phyloP scores from a whole-genome alignment of 129 eudicot genomes.

The Artemisia argyi region DNA sequence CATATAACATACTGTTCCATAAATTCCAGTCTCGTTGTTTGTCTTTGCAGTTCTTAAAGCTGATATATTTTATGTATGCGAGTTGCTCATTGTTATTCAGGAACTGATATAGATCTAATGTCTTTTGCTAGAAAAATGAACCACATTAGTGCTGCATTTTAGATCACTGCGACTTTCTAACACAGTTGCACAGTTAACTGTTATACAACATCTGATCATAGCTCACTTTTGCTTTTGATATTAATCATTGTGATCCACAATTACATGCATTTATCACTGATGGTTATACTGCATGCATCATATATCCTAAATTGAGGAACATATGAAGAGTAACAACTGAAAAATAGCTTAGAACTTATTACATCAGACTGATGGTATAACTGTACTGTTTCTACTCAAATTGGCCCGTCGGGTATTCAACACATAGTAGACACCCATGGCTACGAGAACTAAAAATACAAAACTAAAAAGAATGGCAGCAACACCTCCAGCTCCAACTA shows the following conservation, averaged over 20 bases:
- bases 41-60: neutral
- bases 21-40: neutral
- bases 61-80: neutral
- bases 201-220: neutral
- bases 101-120: neutral
- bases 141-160: neutral
- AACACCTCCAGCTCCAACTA: slow-evolving; percentile 55
- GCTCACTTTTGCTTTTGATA: slow-evolving; percentile 1
- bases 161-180: neutral
- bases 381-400: slow-evolving; percentile 33
- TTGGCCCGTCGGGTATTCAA: slow-evolving; percentile 44
- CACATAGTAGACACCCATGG: slow-evolving; percentile 65
- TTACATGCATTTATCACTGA: slow-evolving; percentile 20
- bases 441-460: slow-evolving; percentile 37
- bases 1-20: slow-evolving; percentile 1
- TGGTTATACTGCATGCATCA: slow-evolving; percentile 12
- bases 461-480: slow-evolving; percentile 48
- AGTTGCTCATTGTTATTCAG: neutral
- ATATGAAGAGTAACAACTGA: neutral
- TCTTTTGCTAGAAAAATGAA: neutral
- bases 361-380: slow-evolving; percentile 44
- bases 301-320: slow-evolving; percentile 13
- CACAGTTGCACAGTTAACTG: too few species aligned
- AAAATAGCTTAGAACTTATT: slow-evolving; percentile 10
- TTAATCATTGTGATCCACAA: neutral